These are phyloP conservation scores for Metarhizium guizhouense DNA, from an alignment of 2,329 filamentous ascomycete species.

Conservation along the genomic window DNA sequence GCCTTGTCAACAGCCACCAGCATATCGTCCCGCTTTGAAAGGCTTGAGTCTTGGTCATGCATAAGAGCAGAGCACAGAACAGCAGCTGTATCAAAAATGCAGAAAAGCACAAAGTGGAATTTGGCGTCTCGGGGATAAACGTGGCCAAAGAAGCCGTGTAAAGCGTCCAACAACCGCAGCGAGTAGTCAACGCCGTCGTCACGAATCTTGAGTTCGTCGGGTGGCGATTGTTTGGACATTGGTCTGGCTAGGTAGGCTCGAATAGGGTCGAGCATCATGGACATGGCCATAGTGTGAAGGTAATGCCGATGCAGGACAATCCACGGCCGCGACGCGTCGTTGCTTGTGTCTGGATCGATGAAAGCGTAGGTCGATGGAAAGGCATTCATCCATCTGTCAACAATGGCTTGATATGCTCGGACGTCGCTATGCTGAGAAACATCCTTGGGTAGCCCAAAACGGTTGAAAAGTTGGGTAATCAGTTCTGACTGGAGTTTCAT, in stretches of 20 bases:
- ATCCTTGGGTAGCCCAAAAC: slow-evolving; percentile 22
- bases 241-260: slow-evolving; percentile 34
- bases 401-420: slow-evolving; percentile 21
- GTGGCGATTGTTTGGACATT: slow-evolving; percentile 16
- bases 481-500: slow-evolving; percentile 28
- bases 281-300: slow-evolving; percentile 33
- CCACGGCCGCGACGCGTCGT: slow-evolving; percentile 32
- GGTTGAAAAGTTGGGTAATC: slow-evolving; percentile 19
- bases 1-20: slow-evolving; percentile 28
- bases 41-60: slow-evolving; percentile 33
- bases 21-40: slow-evolving; percentile 32
- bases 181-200: slow-evolving; percentile 33
- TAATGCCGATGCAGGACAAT: slow-evolving; percentile 36
- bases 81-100: slow-evolving; percentile 42
- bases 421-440: slow-evolving; percentile 20
- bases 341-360: slow-evolving; percentile 28
- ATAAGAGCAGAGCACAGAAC: slow-evolving; percentile 41
- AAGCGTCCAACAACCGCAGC: slow-evolving; percentile 30
- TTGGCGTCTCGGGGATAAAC: slow-evolving; percentile 36
- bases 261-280: slow-evolving; percentile 35
- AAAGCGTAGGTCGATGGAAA: slow-evolving; percentile 33
- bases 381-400: slow-evolving; percentile 32
- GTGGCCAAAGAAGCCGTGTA: slow-evolving; percentile 32
- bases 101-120: slow-evolving; percentile 40
- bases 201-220: slow-evolving; percentile 28